phyloP scores from a whole-genome alignment of 768 basidiomycete species.

The Hemileccinum rubropunctum region DNA sequence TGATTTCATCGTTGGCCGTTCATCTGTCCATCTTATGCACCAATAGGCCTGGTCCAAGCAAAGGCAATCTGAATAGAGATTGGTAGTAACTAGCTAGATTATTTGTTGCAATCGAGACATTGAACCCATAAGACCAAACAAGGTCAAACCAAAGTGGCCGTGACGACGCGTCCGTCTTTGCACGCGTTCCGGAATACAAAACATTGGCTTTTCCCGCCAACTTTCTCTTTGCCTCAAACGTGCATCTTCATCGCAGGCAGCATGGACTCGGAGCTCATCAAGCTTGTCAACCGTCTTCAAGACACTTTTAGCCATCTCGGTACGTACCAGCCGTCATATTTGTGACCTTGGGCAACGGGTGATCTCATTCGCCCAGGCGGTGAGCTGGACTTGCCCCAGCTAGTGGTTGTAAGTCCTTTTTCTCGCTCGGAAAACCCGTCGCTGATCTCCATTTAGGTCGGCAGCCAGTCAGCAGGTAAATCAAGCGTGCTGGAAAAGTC shows the following conservation, averaged over 20 bases:
- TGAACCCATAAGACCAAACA: constrained; percentile 15
- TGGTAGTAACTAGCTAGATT: constrained; percentile 24
- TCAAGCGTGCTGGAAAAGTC: constrained; percentile 96
- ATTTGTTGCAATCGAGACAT: not conserved
- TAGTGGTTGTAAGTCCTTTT: constrained; percentile 69
- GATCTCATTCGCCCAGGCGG: constrained; percentile 51
- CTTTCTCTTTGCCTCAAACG: not conserved
- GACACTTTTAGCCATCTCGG: constrained; percentile 89
- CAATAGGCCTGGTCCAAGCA: constrained; percentile 80
- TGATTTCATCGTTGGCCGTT: constrained; percentile 20
- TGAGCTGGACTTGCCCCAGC: constrained; percentile 90
- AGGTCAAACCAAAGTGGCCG: constrained; percentile 31
- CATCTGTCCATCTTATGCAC: not conserved
- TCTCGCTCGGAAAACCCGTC: not conserved
- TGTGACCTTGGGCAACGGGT: constrained; percentile 3
- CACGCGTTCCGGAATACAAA: constrained; percentile 18
- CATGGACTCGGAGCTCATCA: constrained; percentile 95
- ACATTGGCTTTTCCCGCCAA: constrained; percentile 1
- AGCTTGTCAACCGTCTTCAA: constrained; percentile 92
- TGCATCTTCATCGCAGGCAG: constrained; percentile 4
- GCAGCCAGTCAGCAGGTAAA: constrained; percentile 95
- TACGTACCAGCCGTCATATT: constrained; percentile 36
- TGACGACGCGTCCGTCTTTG: constrained; percentile 28
- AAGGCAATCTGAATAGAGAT: constrained; percentile 73
- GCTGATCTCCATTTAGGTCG: constrained; percentile 55